phyloP scores from a whole-genome alignment of 2,329 filamentous ascomycete genomes.

The Colletotrichum shisoi region DNA sequence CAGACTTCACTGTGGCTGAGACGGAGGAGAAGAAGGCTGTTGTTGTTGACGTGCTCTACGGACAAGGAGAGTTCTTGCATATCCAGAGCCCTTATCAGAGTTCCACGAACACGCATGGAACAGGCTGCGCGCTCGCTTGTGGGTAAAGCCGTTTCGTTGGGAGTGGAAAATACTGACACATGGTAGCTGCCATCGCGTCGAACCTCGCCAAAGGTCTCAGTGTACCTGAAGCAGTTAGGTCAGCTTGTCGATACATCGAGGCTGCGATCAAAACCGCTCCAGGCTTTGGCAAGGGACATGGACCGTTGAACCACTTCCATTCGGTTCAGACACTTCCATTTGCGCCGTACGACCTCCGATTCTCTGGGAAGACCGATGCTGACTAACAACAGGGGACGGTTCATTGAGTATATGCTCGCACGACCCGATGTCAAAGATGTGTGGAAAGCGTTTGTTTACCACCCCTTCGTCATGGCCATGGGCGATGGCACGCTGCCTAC shows the following conservation, averaged over 20 bases:
- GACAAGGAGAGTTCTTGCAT: slow-evolving; percentile 62
- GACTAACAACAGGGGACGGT: slow-evolving; percentile 66
- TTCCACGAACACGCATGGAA: slow-evolving; percentile 88
- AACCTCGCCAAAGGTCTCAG: slow-evolving; percentile 69
- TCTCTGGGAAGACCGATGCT: neutral
- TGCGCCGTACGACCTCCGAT: slow-evolving; percentile 58
- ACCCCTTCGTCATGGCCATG: slow-evolving; percentile 81
- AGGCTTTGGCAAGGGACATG: slow-evolving; percentile 70
- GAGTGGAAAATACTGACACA: slow-evolving; percentile 10
- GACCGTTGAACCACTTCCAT: slow-evolving; percentile 82
- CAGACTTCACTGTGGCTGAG: slow-evolving; percentile 66
- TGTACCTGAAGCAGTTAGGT: slow-evolving; percentile 67
- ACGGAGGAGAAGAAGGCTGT: slow-evolving; percentile 66
- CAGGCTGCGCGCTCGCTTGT: slow-evolving; percentile 92
- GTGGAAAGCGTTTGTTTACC: slow-evolving; percentile 80
- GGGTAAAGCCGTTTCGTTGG: slow-evolving; percentile 47
- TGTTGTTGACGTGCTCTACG: slow-evolving; percentile 80
- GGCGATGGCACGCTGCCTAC: slow-evolving; percentile 77
- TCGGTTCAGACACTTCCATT: slow-evolving; percentile 74
- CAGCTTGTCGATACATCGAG: slow-evolving; percentile 75
- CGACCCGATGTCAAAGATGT: slow-evolving; percentile 74
- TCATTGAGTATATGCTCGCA: slow-evolving; percentile 82
- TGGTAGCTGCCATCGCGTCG: slow-evolving; percentile 77
- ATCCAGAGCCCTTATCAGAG: slow-evolving; percentile 75
- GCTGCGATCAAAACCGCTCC: slow-evolving; percentile 72